These are phyloP conservation scores for Eucalyptus sideroxylon DNA, from an alignment of 345 rosid species.

Conservation along the genomic window DNA sequence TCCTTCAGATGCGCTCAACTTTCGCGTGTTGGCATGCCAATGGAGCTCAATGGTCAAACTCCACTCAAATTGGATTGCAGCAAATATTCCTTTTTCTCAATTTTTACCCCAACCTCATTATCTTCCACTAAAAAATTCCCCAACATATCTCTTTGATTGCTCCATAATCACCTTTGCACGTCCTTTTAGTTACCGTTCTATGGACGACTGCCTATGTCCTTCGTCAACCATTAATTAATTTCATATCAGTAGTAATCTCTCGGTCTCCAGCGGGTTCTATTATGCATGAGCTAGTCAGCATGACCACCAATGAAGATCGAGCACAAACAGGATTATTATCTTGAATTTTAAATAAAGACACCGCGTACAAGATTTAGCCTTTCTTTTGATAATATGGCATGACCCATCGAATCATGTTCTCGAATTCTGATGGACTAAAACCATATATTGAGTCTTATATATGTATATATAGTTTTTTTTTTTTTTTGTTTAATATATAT, in stretches of 20 bases:
- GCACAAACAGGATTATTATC: not conserved
- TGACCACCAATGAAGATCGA: not conserved
- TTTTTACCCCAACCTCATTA: not conserved
- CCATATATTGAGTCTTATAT: not conserved
- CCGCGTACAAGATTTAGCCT: not conserved
- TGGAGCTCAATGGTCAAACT: not conserved
- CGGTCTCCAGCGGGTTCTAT: not conserved
- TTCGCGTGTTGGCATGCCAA: not conserved
- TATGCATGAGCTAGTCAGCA: not conserved
- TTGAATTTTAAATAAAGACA: not conserved
- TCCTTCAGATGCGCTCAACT: not conserved
- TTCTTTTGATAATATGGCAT: not conserved
- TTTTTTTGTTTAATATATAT: rapidly evolving
- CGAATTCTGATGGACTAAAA: not conserved
- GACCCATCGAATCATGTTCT: not conserved
- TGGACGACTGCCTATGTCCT: not conserved
- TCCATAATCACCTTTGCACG: not conserved
- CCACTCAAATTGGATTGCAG: not conserved
- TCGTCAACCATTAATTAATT: not conserved
- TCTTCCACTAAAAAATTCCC: not conserved
- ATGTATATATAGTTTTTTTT: too few species aligned
- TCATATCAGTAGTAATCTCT: not conserved
- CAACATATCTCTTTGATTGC: not conserved
- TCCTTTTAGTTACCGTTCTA: not conserved
- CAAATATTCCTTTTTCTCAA: not conserved